A percentile compares a stretch with the other conserved stretches of the same genome.
phyloP scores from a whole-genome alignment of 2,329 filamentous ascomycete species.

The Gnomoniopsis smithogilvyi region DNA sequence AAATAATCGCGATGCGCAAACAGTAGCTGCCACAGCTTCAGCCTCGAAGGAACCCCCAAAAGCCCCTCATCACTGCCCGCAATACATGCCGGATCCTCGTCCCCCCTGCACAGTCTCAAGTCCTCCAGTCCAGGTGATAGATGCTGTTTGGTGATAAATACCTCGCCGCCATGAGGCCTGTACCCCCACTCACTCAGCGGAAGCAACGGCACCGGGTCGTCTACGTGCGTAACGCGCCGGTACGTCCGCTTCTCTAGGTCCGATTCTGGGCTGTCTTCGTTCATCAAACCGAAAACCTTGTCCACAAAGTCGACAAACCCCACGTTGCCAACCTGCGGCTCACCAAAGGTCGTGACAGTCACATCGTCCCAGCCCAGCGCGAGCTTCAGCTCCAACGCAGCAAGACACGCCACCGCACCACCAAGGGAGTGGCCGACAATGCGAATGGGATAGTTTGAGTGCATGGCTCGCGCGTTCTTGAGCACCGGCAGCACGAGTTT shows the following conservation, averaged over 20 bases:
- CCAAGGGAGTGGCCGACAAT: conserved; percentile 90
- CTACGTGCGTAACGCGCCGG: conserved; percentile 77
- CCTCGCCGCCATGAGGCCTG: conserved; percentile 77
- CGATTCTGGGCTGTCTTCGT: conserved; percentile 22
- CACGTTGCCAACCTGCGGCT: conserved; percentile 66
- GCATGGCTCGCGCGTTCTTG: conserved; percentile 50
- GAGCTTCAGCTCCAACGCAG: conserved; percentile 72
- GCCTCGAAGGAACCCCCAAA: conserved; percentile 42
- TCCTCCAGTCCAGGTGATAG: conserved; percentile 68
- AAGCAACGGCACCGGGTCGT: conserved; percentile 86
- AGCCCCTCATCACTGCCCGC: conserved; percentile 39
- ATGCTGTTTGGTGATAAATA: conserved; percentile 72
- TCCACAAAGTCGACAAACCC: conserved; percentile 56
- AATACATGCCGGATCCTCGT: conserved; percentile 70
- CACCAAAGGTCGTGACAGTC: conserved; percentile 87
- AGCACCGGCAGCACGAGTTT: conserved; percentile 66
- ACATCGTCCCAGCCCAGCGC: conserved; percentile 71
- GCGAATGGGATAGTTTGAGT: conserved; percentile 71
- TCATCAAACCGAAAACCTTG: conserved; percentile 43
- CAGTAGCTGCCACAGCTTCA: conserved; percentile 88
- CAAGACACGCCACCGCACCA: conserved; percentile 85
- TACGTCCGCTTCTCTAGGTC: conserved; percentile 44
- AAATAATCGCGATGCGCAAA: conserved; percentile 97
- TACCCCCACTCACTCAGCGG: conserved; percentile 89
- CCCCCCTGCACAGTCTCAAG: conserved; percentile 67